Conservation (phyloP, 2,329 filamentous ascomycete genomes). For the Rhytidhysteron rufulum region DNA sequence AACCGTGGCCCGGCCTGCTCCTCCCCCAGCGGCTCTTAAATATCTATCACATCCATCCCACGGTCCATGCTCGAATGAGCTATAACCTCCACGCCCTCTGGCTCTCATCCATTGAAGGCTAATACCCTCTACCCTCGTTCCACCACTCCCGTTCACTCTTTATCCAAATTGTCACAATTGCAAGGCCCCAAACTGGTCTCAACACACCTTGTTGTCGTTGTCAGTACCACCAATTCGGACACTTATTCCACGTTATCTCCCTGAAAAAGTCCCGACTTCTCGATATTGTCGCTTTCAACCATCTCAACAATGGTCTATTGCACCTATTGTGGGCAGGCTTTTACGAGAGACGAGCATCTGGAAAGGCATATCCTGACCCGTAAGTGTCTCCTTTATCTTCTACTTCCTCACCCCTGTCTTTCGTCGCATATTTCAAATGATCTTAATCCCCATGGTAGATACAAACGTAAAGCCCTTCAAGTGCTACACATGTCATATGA, state of each 20-base stretch:
- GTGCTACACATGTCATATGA: slow-evolving; percentile 54
- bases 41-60: slow-evolving; percentile 1
- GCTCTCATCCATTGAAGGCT: background rate
- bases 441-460: slow-evolving; percentile 31
- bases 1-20: background rate
- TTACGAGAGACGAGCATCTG: slow-evolving; percentile 51
- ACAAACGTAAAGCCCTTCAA: slow-evolving; percentile 55
- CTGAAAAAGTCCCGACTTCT: background rate
- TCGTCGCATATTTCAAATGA: slow-evolving; percentile 5
- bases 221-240: background rate
- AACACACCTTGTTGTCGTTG: background rate
- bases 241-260: background rate
- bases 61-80: slow-evolving; percentile 2
- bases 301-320: slow-evolving; percentile 47
- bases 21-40: background rate
- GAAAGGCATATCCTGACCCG: slow-evolving; percentile 51
- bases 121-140: background rate
- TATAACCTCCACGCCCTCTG: slow-evolving; percentile 2
- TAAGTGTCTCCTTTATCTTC: slow-evolving; percentile 25
- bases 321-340: slow-evolving; percentile 52
- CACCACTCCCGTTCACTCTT: background rate
- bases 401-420: background rate
- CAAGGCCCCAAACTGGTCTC: background rate
- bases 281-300: background rate
- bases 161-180: background rate